Base-by-base conservation (phyloP, 2,329 filamentous ascomycete genomes). In the Beauveria sp. region DNA sequence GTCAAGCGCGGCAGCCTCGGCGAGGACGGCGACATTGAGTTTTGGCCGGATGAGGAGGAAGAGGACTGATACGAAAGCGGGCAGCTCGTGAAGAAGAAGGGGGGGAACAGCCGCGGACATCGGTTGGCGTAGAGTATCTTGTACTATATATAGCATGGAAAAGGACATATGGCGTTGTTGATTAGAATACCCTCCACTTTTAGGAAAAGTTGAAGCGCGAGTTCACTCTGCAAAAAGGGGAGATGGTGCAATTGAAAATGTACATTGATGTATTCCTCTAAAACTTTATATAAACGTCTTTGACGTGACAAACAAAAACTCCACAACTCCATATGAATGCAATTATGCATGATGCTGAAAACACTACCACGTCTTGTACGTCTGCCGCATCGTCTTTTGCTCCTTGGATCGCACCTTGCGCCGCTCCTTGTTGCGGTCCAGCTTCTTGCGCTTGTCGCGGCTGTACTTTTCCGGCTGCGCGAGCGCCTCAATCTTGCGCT, bases 401-500 rank as follows among this genome's bases (percentile, higher is more conserved):
- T 91, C 88, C 66, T 80, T 76, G 0, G 89, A 88, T 73, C 84
- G 90, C 73, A 88, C 89, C 81, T 91, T 96, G 72, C 87, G 86
- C 73, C 87, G 85, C 67, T 88, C 88, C 77, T 87, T 92, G 80
- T 94, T 94, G 78, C 87, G 86, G 71, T 94, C 91, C 64, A 89
- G 82, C 79, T 88, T 92, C 78, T 88, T 90, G 71, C 84, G 86
- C 85, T 97, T 97, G 67, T 89, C 86, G 69, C 82, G 80, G 30
- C 87, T 90, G 67, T 86, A 86, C 70, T 81, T 88, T 76, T 94
- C 93, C 1, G 94, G 94, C 69, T 89, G 84, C 55, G 83, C 83
- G 26, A 99, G 86, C 12, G 90, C 90, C 71, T 96, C 92, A 65
- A 97, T 90, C 75, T 91, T 90, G 69, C 94, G 84, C 83, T 99